These are phyloP conservation scores for Smallanthus sonchifolius DNA, from an alignment of 129 eudicot species.

Conservation along the genomic window DNA sequence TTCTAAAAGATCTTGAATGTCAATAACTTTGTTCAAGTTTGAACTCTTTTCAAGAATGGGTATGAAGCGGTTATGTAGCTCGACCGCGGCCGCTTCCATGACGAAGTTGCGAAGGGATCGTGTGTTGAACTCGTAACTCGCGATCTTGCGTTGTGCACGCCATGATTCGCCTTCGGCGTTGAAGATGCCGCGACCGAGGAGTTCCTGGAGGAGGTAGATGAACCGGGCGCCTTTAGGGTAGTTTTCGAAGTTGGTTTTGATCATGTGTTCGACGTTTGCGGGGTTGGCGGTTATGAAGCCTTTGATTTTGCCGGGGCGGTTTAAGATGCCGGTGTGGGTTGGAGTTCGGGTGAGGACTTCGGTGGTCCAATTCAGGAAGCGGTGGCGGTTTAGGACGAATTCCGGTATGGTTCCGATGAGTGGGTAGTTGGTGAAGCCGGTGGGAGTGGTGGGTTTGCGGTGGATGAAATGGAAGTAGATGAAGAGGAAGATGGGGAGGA, in stretches of 20 bases:
- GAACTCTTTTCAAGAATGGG: constrained; percentile 47
- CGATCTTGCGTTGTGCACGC: constrained; percentile 69
- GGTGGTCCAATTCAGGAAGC: constrained; percentile 79
- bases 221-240: constrained; percentile 83
- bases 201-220: constrained; percentile 52
- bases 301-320: constrained; percentile 61
- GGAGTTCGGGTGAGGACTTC: constrained; percentile 53
- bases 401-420: constrained; percentile 68
- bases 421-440: constrained; percentile 67
- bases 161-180: constrained; percentile 72
- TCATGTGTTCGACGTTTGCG: constrained; percentile 60
- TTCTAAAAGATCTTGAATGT: constrained; percentile 70
- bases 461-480: constrained; percentile 16
- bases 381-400: constrained; percentile 71
- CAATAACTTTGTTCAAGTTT: constrained; percentile 26
- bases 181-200: constrained; percentile 78
- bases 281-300: constrained; percentile 85
- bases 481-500: constrained; percentile 17
- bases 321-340: constrained; percentile 64
- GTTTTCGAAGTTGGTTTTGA: constrained; percentile 66
- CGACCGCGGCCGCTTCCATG: constrained; percentile 38
- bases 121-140: constrained; percentile 76
- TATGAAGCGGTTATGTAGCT: constrained; percentile 39
- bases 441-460: constrained; percentile 6
- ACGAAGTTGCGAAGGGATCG: constrained; percentile 58